Base-by-base conservation (phyloP, 148 eudicot genomes). In the Polygonum aviculare region DNA sequence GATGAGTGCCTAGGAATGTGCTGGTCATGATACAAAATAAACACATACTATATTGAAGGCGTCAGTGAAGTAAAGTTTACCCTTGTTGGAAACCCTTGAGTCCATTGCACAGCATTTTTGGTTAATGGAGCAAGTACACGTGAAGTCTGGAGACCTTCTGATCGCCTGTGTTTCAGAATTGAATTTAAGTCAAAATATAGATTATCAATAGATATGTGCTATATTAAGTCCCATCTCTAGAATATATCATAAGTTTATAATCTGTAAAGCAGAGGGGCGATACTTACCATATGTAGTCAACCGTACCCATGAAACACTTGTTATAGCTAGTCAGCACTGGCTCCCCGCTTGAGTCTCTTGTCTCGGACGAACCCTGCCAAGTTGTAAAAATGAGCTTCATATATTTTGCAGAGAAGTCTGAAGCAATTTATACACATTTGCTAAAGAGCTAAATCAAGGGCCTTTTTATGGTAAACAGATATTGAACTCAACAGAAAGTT, bases 231-330 rank as follows among this genome's bases (percentile, higher is more conserved):
- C 7, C 63, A 8, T 57, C 26, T 57, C 31, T 2, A 57, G 10
- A 57, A 19, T 22, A n/a, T 57, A 19, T 57, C 59, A 52, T 7
- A 59, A 22, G 35, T 59, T 59, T 59, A 21, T 59, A 57, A 57
- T 57, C 63, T 8, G 33, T 12, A 21, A 21, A 51, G 57, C 4
- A 57, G 2, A 22, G 63, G 33, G 33, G 69, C 69, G 33, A 63
- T 72, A 77, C 88, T 80, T 70, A 95, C 99, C 99, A 95, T 75
- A 95, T 95, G 80, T 95, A 95, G 80, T 95, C 99, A 70, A 93
- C 98, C 40, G 99, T 91, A 76, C 99, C 99, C 79, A 83, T 75
- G 72, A 95, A 95, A 79, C 87, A 78, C 76, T 86, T 80, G 74
- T 93, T 84, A 80, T 91, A 93, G 83, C 98, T 95, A 60, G 99